These are phyloP conservation scores for Cutaneotrichosporon cutaneum DNA, from an alignment of 1,284 basidiomycete species.

Conservation along the genomic window DNA sequence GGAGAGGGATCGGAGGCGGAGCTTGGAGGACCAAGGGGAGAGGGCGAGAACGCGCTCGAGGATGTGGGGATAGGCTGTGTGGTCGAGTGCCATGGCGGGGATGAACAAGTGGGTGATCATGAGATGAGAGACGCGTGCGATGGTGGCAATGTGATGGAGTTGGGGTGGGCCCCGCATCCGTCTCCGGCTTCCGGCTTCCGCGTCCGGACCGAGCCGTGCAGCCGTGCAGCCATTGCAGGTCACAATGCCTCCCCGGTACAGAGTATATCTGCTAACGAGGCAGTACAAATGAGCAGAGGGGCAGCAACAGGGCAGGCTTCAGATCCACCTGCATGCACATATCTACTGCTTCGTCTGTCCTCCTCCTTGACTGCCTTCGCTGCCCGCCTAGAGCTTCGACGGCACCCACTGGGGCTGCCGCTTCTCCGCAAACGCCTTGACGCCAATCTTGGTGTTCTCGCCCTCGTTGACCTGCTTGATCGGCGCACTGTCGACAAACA, in stretches of 20 bases:
- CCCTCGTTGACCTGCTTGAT: constrained; percentile 15
- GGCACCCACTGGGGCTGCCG: constrained; percentile 17
- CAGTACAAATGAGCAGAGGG: too few relatives aligned
- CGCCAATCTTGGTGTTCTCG: constrained; percentile 24
- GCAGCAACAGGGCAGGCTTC: too few relatives aligned
- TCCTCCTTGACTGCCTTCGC: too few relatives aligned
- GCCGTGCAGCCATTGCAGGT: too few relatives aligned
- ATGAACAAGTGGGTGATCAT: neutral
- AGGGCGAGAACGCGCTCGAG: neutral
- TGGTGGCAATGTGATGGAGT: too few relatives aligned
- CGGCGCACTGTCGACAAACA: constrained; percentile 18
- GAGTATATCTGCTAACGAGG: too few relatives aligned
- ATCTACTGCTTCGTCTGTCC: neutral
- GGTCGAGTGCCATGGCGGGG: neutral
- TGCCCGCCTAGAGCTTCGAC: constrained; percentile 19
- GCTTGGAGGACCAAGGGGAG: neutral
- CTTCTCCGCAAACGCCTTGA: constrained; percentile 22
- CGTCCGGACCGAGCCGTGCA: too few relatives aligned
- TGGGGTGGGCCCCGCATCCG: too few relatives aligned
- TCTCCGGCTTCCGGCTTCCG: too few relatives aligned
- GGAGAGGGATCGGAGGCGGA: neutral
- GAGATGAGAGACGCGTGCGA: too few relatives aligned
- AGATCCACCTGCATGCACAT: too few relatives aligned
- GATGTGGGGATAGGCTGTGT: neutral
- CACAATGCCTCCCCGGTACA: too few relatives aligned